Evolutionary conservation across 768 basidiomycete species (phyloP).

Genomic region (Lactarius deliciosus): DNA sequence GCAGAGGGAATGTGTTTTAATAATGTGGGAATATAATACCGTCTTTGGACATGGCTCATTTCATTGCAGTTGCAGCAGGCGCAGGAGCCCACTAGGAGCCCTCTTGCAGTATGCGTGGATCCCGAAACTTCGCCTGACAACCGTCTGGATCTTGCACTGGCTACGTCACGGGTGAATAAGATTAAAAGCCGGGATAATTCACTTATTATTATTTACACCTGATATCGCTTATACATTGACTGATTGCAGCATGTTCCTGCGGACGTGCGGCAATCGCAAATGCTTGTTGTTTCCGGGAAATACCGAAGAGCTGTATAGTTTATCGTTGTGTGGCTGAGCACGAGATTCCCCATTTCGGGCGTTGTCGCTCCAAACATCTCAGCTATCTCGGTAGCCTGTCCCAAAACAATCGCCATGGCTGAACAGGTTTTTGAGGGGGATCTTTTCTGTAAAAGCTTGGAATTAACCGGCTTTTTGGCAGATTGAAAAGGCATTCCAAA

Average conservation of each 20-base stretch:
- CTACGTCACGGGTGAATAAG: not conserved
- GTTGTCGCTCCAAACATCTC: conserved; percentile 15
- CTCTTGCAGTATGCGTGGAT: not conserved
- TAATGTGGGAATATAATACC: too few species aligned
- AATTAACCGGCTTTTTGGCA: conserved; percentile 36
- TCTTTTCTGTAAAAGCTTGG: not conserved
- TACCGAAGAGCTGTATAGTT: conserved; percentile 29
- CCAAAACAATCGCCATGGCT: conserved; percentile 41
- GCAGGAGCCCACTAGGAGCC: too few species aligned
- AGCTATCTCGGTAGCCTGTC: conserved; percentile 18
- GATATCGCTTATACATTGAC: not conserved
- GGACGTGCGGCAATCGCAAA: not conserved
- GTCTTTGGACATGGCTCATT: too few species aligned
- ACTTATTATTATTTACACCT: not conserved
- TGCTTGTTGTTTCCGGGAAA: conserved; percentile 12
- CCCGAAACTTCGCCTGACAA: conserved; percentile 11
- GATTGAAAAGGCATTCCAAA: conserved; percentile 98
- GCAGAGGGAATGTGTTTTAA: too few species aligned
- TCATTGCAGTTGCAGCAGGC: too few species aligned
- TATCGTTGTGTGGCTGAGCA: conserved; percentile 22
- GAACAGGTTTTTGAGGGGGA: conserved; percentile 38
- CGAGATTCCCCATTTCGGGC: conserved; percentile 22
- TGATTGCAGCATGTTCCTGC: not conserved
- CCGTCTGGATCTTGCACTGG: conserved; percentile 11
- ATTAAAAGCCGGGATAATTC: conserved; percentile 13